phyloP scores from a whole-genome alignment of 2,329 filamentous ascomycete species.

The Fusarium neocosmosporiellum region DNA sequence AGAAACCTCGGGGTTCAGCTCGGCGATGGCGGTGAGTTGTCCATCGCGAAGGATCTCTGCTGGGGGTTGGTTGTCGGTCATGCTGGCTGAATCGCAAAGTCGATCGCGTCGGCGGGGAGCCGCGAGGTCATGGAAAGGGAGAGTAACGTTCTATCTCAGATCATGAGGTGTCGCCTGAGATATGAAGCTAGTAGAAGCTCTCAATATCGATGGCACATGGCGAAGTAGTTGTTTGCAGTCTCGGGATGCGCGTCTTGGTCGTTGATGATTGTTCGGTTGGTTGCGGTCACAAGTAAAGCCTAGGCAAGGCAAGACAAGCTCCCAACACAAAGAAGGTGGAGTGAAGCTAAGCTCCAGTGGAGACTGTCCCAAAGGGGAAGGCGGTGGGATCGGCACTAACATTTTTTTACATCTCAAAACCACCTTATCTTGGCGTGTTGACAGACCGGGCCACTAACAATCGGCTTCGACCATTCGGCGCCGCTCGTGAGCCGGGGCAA shows the following conservation, averaged over 20 bases:
- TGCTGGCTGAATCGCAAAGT: constrained; percentile 31
- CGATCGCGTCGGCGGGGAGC: constrained; percentile 29
- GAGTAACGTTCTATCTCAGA: constrained; percentile 11
- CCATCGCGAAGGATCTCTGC: constrained; percentile 43
- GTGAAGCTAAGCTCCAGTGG: constrained; percentile 34
- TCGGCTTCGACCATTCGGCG: constrained; percentile 14
- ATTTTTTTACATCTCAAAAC: constrained; percentile 11
- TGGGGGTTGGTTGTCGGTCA: constrained; percentile 39
- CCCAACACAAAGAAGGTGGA: constrained; percentile 14
- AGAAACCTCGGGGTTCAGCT: constrained; percentile 62
- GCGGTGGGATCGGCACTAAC: constrained; percentile 26
- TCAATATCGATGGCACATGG: constrained; percentile 10
- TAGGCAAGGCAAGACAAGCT: constrained; percentile 22
- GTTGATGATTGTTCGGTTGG: constrained; percentile 4
- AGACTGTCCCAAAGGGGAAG: constrained; percentile 26
- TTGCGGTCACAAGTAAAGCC: constrained; percentile 20
- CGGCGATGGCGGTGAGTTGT: constrained; percentile 64
- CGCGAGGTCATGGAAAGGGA: constrained; percentile 17
- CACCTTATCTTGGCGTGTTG: neutral
- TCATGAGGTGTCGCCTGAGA: constrained; percentile 8
- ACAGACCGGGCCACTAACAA: constrained; percentile 3
- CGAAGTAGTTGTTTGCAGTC: constrained; percentile 3
- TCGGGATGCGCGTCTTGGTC: constrained; percentile 8
- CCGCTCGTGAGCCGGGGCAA: neutral
- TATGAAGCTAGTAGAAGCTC: neutral